Evolutionary conservation across 1,284 basidiomycete species (phyloP).

Genomic region (Rhodotorula sp.): DNA sequence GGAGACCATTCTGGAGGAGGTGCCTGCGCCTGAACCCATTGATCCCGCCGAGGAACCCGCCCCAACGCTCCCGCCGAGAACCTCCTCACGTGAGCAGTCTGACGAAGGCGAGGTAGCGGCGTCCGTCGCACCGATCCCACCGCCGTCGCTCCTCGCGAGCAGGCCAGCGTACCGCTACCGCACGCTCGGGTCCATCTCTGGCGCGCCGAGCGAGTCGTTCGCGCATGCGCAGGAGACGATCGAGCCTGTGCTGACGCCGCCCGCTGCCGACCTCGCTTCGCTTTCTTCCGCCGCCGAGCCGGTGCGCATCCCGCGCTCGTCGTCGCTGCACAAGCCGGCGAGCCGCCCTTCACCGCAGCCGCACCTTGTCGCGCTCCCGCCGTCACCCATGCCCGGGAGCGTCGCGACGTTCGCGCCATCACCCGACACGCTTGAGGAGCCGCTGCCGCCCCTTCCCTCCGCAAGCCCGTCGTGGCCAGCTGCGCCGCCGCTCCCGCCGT

Average conservation of each 20-base stretch:
- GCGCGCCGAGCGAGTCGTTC: not conserved
- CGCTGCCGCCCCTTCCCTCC: constrained; percentile 1
- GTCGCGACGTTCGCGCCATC: constrained; percentile 1
- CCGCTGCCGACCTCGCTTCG: not conserved
- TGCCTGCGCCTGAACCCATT: not conserved
- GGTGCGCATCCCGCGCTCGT: constrained; percentile 24
- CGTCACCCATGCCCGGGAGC: constrained; percentile 25
- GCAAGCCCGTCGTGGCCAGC: constrained; percentile 16
- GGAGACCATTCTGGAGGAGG: constrained; percentile 6
- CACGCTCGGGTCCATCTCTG: not conserved
- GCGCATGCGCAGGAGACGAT: not conserved
- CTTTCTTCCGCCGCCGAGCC: not conserved
- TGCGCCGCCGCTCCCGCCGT: constrained; percentile 3
- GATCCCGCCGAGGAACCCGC: not conserved
- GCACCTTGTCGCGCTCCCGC: constrained; percentile 33
- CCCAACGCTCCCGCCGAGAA: not conserved
- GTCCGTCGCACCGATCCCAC: not conserved
- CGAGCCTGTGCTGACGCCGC: not conserved
- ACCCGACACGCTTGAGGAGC: constrained; percentile 4
- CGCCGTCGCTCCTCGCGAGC: constrained; percentile 7
- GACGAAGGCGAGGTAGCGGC: not conserved
- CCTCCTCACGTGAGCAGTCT: not conserved
- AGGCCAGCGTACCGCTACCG: constrained; percentile 25
- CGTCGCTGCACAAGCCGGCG: constrained; percentile 22
- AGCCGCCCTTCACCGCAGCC: not conserved